phyloP scores from a whole-genome alignment of 257 asterid genomes.

The Petunia secreta region DNA sequence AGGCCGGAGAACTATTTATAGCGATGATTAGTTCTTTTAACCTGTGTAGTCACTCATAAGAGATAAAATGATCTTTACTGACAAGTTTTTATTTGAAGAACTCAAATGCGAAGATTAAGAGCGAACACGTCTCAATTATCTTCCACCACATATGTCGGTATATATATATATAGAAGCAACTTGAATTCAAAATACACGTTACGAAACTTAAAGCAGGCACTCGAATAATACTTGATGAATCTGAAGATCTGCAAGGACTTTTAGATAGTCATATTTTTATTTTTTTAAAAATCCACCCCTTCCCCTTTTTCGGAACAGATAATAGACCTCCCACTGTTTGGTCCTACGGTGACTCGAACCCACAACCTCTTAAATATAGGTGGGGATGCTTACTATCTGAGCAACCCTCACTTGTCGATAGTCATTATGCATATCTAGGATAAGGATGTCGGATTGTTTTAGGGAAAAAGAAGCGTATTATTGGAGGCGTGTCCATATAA shows the following conservation, averaged over 20 bases:
- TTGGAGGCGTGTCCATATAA: constrained; percentile 20
- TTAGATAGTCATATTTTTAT: background rate
- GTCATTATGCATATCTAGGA: background rate
- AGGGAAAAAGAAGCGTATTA: background rate
- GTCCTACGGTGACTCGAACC: too few species aligned
- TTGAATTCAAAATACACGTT: background rate
- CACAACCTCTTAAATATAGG: too few species aligned
- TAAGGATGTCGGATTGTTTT: background rate
- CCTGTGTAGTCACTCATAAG: too few species aligned
- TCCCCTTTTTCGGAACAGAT: too few species aligned
- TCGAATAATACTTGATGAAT: background rate
- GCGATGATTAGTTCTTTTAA: background rate
- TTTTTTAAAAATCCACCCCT: too few species aligned
- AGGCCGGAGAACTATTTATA: background rate
- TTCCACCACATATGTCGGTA: too few species aligned
- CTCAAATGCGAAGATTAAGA: too few species aligned
- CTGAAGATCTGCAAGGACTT: background rate
- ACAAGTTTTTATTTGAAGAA: too few species aligned
- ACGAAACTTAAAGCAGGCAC: background rate
- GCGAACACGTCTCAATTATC: too few species aligned
- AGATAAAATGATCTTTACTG: too few species aligned
- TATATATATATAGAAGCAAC: background rate
- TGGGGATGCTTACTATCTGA: too few species aligned
- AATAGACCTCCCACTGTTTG: too few species aligned
- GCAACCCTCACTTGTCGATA: background rate